Base-by-base conservation (phyloP, 176 grass and related monocot species). In the Secale cereale region DNA sequence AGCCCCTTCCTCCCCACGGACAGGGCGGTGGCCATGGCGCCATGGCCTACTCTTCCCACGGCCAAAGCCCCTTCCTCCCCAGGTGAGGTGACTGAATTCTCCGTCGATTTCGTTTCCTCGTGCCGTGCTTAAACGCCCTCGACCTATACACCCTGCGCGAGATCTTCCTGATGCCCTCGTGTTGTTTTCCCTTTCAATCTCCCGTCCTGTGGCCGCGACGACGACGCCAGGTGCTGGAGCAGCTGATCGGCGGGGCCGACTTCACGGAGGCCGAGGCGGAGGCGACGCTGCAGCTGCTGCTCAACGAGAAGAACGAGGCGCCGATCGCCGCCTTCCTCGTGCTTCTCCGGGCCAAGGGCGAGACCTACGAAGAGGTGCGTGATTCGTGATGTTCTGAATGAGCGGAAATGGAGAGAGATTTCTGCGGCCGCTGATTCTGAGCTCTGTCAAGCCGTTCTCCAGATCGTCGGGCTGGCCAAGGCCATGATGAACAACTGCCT, bases 321-420 rank as follows among this genome's bases (percentile, higher is more conserved):
- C 85, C 87, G 59, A 98, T 98, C 68, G 88, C 93, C 56, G 91
- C 96, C 73, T 98, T 98, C 85, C 90, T 98, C 45, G 93, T 98
- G 30, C 96, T 98, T 78, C 87, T 98, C 75, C 82, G 96, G 37
- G 91, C 90, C 81, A 98, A 98, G 89, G 93, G 96, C 71, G 96
- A 98, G 81, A 98, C 93, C 56, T 98, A 85, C 74, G 91, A 98
- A 52, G 93, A 98, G 95, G 95, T 93, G 43, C 14, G 12, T n/a
- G n/a, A n/a, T n/a, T n/a, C n/a, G n/a, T n/a, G n/a, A n/a, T n/a
- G n/a, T n/a, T n/a, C n/a, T n/a, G n/a, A n/a, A n/a, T 35, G 33
- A 35, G 33, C 35, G 36, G 57, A 22, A 17, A 22, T 4, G 65
- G 15, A 10, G 27, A 66, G 59, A 12, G 16, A 23, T 68, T 71